A percentile compares a stretch with the other conserved stretches of the same genome.
Conservation (phyloP, 805 yeast genomes). For the Brettanomyces nanus region DNA sequence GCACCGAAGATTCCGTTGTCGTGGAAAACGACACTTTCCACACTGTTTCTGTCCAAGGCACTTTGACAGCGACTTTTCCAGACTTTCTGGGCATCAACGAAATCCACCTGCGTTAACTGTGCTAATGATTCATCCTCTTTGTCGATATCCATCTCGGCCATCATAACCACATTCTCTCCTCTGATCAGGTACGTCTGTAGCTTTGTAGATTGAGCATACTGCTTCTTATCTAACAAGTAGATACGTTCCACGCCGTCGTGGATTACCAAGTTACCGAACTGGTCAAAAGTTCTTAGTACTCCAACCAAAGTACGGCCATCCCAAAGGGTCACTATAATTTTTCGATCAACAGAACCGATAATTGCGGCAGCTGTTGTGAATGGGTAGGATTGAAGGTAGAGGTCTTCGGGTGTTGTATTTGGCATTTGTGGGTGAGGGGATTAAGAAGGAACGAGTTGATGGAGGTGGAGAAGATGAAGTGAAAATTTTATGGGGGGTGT, state of each 20-base stretch:
- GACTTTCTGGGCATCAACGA: slow-evolving; percentile 46
- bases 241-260: slow-evolving; percentile 88
- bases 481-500: neutral
- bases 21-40: slow-evolving; percentile 12
- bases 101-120: slow-evolving; percentile 47
- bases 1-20: slow-evolving; percentile 12
- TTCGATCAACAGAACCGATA: slow-evolving; percentile 75
- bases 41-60: slow-evolving; percentile 10
- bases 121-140: slow-evolving; percentile 65
- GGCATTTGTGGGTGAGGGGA: no score
- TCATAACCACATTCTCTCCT: slow-evolving; percentile 91
- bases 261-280: slow-evolving; percentile 84
- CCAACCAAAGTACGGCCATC: slow-evolving; percentile 89
- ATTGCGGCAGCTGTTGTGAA: slow-evolving; percentile 88
- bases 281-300: slow-evolving; percentile 89
- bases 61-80: slow-evolving; percentile 14
- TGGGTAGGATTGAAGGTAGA: slow-evolving; percentile 71
- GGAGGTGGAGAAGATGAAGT: neutral
- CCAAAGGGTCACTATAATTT: slow-evolving; percentile 73
- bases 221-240: slow-evolving; percentile 41
- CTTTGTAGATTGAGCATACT: slow-evolving; percentile 58
- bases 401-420: slow-evolving; percentile 29
- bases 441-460: neutral
- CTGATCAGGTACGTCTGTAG: slow-evolving; percentile 78
- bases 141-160: slow-evolving; percentile 91